Evolutionary conservation across 164 flowering plant species (phyloP), one percentile per base, ranked within the genome.

Genomic region (Aristolochia fimbriata): DNA sequence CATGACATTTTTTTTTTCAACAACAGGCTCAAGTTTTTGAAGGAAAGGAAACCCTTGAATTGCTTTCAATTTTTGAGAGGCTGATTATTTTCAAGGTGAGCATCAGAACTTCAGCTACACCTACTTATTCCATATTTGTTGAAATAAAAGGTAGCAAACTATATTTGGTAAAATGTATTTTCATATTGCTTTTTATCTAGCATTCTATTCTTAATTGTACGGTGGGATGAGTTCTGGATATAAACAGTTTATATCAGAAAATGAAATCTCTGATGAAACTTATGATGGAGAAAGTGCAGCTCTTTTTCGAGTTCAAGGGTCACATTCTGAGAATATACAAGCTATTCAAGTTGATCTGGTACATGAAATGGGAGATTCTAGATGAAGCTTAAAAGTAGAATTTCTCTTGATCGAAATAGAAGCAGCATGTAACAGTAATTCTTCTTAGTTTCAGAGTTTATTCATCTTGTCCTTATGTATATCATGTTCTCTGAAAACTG

Each of bases 251-350:
- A 67, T 85, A 31, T 67, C 76, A 1, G 91, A 80, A 70, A 87
- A 81, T 31, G 90, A 76, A 65, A 70, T 85, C 61, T 77, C 74
- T 20, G 96, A 94, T 73, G 81, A 76, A 17, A 94, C 99, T 41
- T 94, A 88, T 69, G 61, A 74, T 24, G 90, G 76, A 65, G 96
- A 94, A 69, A 84, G 96, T 31, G 51, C 79, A 68, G 96, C 97
- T 59, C 63, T 91, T 60, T 94, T 94, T 68, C 81, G 99, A 50
- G 80, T 94, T 65, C 99, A 94, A 74, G 99, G 99, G 60, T 80
- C 88, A 66, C 96, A 96, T 59, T 95, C 99, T 43, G 99, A 94
- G 13, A 91, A 91, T 62, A 94, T 94, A 97, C 99, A 94, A 83
- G 85, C 97, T 25, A 91, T 94, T 71, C 99, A 94, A 85, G 96